phyloP scores from a whole-genome alignment of 305 asterid genomes.

The Solanum hybrid region DNA sequence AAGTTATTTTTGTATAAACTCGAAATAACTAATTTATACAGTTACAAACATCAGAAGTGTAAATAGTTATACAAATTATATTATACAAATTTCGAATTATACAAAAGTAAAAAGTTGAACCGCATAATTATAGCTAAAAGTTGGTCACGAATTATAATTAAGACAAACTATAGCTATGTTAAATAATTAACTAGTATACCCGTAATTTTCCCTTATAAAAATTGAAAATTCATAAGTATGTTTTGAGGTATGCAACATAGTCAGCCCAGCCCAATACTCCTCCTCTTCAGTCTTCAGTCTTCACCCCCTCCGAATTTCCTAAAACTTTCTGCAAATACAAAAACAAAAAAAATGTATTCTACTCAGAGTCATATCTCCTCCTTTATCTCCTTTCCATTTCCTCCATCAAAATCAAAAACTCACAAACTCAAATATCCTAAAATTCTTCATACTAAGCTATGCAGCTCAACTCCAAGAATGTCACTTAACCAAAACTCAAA shows the following conservation, averaged over 20 bases:
- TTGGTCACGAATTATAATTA: too few relatives aligned
- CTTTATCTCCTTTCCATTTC: not conserved
- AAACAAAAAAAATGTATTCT: not conserved
- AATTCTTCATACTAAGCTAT: not conserved
- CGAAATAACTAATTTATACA: too few relatives aligned
- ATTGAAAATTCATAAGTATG: not conserved
- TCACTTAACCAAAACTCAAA: conserved; percentile 19
- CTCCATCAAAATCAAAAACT: not conserved
- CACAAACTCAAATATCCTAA: not conserved
- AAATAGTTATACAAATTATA: too few relatives aligned
- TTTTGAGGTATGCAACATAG: not conserved
- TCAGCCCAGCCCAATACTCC: not conserved
- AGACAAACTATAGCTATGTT: too few relatives aligned
- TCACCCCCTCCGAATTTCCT: not conserved
- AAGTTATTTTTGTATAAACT: too few relatives aligned
- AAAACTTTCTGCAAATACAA: not conserved
- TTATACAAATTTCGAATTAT: too few relatives aligned
- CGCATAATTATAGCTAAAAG: too few relatives aligned
- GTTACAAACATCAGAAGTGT: not conserved
- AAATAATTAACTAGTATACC: too few relatives aligned
- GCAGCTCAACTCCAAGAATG: not conserved
- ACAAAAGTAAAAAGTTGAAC: too few relatives aligned
- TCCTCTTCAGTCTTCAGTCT: too few relatives aligned
- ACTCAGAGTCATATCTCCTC: not conserved
- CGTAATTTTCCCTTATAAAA: not conserved